Base-by-base conservation (phyloP, 1,139 yeast species). In the Hyphopichia buzzinii region DNA sequence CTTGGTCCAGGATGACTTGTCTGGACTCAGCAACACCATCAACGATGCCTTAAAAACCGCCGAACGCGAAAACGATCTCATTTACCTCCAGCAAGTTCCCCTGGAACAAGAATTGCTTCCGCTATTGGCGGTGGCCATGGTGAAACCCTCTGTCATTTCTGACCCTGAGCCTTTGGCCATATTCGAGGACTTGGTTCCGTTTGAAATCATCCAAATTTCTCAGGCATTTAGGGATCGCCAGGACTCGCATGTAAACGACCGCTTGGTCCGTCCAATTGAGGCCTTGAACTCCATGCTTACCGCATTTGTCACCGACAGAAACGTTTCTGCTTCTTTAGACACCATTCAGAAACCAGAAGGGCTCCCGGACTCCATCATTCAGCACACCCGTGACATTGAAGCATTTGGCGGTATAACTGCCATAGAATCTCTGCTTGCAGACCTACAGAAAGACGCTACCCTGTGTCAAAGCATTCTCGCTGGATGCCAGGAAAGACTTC, bases 51-150 rank as follows among this genome's bases (percentile, higher is more conserved):
- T 82, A n/a, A 59, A 64, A 12, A 64, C 74, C 1, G 79, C 90
- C 0, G 89, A 84, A 46, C 74, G 80, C 48, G 96, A 89, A 46
- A 89, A 89, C 52, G 92, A 87, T 50, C 66, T 88, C 49, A 80
- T 89, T 4, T 87, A 87, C 56, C 59, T 85, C 31, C 81, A 84
- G 43, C 59, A 67, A 1, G 80, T 88, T 0, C 95, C 95, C 0
- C 51, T 52, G 0, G 56, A 54, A 3, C 44, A 57, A 0, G 66
- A 69, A 2, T 50, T 81, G 4, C 64, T 78, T 1, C 53, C 64
- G 0, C 62, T 82, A 4, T 54, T 62, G 1, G 72, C 77, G 1
- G 81, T 78, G 0, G 56, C 74, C 6, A 77, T 84, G 71, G 87
- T 83, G 1, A 76, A 76, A 36, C 65, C 81, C 0, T 44, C 70